Base-by-base conservation (phyloP, 495 filamentous ascomycete genomes). In the Pyrenula massariospora region DNA sequence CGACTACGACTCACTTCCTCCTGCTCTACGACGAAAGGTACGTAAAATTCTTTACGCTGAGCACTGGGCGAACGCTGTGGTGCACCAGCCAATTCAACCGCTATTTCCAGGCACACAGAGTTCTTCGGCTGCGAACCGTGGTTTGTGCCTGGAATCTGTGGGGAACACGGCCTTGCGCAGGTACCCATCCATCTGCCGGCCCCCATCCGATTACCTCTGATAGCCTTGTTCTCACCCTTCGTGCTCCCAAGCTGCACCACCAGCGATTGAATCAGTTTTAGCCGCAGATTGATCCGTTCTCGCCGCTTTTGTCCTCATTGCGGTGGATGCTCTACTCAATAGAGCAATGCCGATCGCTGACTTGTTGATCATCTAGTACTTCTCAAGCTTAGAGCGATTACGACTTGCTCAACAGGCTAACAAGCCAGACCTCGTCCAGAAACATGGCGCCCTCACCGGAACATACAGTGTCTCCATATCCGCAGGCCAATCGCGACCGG, bases 351-450 rank as follows among this genome's bases (percentile, higher is more conserved):
- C 15, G 50, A 52, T 5, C 22, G 50, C 58, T 58, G 53, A 59
- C 47, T 58, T 53, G 22, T 21, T 23, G 62, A 57, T 31, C 57
- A 56, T 62, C 50, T 64, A 86, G 83, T 86, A 83, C 63, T 86
- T 86, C 63, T 86, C 83, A 20, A 83, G 80, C 10, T 69, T 85
- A 56, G 83, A 86, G 64, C 71, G 83, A 55, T 66, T 86, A 56
- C 73, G 82, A 61, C 77, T 85, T 60, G 83, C 83, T 22, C 81
- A 82, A 57, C 36, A 56, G 57, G 12, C 62, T 57, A 59, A 52
- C 19, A 54, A 5, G 54, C 56, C 42, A 57, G 52, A 55, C 60
- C 51, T 56, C 57, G 22, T 58, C 63, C 21, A 62, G 63, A 57
- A 50, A 5, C 47, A 54, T 63, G 56, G 63, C 56, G 60, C 50